Conservation (phyloP, 2,329 filamentous ascomycete genomes). For the Cladophialophora carrionii region DNA sequence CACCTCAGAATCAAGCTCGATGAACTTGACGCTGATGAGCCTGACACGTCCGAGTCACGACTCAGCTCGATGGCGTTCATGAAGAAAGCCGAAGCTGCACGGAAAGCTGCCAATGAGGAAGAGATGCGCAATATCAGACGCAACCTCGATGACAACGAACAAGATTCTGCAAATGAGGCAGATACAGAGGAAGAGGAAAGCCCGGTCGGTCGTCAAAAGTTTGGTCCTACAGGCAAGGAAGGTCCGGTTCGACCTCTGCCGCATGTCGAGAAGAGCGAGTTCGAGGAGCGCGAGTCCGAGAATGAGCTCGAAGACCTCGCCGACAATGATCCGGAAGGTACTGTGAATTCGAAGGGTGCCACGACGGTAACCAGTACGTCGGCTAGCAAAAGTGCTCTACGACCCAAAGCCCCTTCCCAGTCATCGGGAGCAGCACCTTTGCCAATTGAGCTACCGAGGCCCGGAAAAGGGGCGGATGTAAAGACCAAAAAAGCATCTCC, state of each 20-base stretch:
- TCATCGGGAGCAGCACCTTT: background rate
- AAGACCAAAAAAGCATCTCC: background rate
- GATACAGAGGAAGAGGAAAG: slow-evolving; percentile 58
- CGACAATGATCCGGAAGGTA: slow-evolving; percentile 35
- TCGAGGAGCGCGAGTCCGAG: slow-evolving; percentile 64
- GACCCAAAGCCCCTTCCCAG: background rate
- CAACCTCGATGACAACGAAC: slow-evolving; percentile 69
- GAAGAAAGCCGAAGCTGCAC: slow-evolving; percentile 79
- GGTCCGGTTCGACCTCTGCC: slow-evolving; percentile 40
- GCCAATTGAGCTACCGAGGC: background rate
- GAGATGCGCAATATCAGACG: slow-evolving; percentile 70
- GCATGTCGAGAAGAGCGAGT: slow-evolving; percentile 54
- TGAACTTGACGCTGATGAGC: slow-evolving; percentile 44
- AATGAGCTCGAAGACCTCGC: slow-evolving; percentile 44
- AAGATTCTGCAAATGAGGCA: slow-evolving; percentile 56
- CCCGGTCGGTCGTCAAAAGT: slow-evolving; percentile 65
- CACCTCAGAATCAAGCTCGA: slow-evolving; percentile 47
- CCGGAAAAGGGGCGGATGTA: background rate
- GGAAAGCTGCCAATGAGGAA: slow-evolving; percentile 79
- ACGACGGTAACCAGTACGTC: background rate
- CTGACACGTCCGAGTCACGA: slow-evolving; percentile 60
- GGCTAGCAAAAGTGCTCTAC: background rate
- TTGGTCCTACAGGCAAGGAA: slow-evolving; percentile 39
- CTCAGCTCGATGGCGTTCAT: slow-evolving; percentile 91
- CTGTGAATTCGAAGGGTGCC: slow-evolving; percentile 12